These are phyloP conservation scores for Ogataea angusta DNA, from an alignment of 805 yeast species.

Conservation along the genomic window DNA sequence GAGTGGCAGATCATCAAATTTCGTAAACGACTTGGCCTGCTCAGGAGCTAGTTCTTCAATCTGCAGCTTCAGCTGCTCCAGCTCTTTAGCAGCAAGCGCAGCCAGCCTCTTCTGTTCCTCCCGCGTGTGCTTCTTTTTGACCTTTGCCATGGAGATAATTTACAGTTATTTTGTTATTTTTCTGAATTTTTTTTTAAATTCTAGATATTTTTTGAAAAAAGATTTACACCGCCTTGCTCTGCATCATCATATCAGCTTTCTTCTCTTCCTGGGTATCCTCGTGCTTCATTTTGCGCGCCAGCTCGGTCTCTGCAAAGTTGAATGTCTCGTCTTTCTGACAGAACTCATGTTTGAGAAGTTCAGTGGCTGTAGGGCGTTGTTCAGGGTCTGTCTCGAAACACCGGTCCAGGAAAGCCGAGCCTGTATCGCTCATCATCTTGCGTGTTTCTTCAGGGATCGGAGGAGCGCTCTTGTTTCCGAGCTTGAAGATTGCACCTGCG, in stretches of 20 bases:
- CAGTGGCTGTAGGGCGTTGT: constrained; percentile 82
- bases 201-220: background rate
- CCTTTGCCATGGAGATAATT: constrained; percentile 27
- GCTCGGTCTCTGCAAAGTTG: constrained; percentile 29
- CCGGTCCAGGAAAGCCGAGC: constrained; percentile 64
- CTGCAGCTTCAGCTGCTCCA: constrained; percentile 44
- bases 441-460: constrained; percentile 91
- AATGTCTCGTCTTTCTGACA: constrained; percentile 25
- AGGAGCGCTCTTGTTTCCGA: constrained; percentile 86
- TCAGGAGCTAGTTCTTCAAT: constrained; percentile 54
- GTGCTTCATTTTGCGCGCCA: constrained; percentile 30
- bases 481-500: constrained; percentile 87
- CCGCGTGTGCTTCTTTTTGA: constrained; percentile 25
- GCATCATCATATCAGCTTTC: constrained; percentile 27
- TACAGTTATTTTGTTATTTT: constrained; percentile 2
- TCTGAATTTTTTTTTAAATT: constrained; percentile 2
- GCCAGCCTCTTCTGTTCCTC: constrained; percentile 29
- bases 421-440: constrained; percentile 58
- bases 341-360: constrained; percentile 50
- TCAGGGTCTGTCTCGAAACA: constrained; percentile 81
- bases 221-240: constrained; percentile 11
- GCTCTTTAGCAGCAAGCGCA: constrained; percentile 33
- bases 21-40: constrained; percentile 34
- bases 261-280: constrained; percentile 27
- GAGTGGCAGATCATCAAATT: constrained; percentile 78